phyloP scores from a whole-genome alignment of 208 protist species.

The Ichthyophonus hoferi region DNA sequence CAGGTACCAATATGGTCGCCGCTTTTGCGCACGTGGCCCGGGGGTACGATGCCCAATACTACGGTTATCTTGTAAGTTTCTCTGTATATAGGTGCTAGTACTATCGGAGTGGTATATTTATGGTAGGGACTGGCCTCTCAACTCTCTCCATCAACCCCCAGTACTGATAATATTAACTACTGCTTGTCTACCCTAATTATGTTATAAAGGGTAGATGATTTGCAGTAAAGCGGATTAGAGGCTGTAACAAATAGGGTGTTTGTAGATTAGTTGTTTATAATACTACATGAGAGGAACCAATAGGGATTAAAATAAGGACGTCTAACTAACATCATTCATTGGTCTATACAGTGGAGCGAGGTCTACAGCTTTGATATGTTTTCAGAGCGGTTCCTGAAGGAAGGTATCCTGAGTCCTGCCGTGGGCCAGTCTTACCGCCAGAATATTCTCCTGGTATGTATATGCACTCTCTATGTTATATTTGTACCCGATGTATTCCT shows the following conservation, averaged over 20 bases:
- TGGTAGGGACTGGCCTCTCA: background rate
- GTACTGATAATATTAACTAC: background rate
- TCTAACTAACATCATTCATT: too few relatives aligned
- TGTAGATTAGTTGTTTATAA: too few relatives aligned
- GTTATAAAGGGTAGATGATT: too few relatives aligned
- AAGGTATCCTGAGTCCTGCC: constrained; percentile 46
- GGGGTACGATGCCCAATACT: constrained; percentile 65
- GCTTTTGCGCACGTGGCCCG: constrained; percentile 60
- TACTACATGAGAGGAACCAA: too few relatives aligned
- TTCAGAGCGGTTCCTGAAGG: constrained; percentile 47
- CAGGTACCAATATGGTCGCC: constrained; percentile 49
- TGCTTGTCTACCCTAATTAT: too few relatives aligned
- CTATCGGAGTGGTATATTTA: background rate
- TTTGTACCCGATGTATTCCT: background rate
- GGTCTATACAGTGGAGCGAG: constrained; percentile 48
- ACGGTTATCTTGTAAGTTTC: constrained; percentile 59
- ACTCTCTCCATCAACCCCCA: background rate
- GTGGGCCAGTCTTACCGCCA: constrained; percentile 43
- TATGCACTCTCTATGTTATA: background rate
- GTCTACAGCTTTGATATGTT: constrained; percentile 61
- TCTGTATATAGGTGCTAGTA: too few relatives aligned
- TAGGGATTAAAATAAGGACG: too few relatives aligned
- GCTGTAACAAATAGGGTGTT: too few relatives aligned
- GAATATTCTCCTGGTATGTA: constrained; percentile 36
- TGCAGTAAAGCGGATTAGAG: too few relatives aligned